Evolutionary conservation across 805 yeast species (phyloP).

Genomic region (Hyphopichia homilentoma): DNA sequence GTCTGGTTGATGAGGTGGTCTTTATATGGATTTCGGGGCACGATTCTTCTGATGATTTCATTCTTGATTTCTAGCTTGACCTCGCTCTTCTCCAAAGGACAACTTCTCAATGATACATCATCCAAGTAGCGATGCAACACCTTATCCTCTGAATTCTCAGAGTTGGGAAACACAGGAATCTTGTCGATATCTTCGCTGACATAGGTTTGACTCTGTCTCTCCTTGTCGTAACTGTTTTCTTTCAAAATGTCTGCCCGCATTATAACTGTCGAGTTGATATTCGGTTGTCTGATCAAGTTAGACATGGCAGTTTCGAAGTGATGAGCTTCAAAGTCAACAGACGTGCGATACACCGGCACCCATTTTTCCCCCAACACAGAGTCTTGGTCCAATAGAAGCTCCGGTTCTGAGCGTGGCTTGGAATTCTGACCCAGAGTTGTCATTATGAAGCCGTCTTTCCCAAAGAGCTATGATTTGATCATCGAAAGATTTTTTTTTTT

Average conservation of each 20-base stretch:
- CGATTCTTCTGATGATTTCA: slow-evolving; percentile 72
- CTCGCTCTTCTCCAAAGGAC: slow-evolving; percentile 19
- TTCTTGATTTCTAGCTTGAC: slow-evolving; percentile 29
- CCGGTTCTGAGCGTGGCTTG: too few relatives aligned
- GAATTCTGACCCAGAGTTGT: too few relatives aligned
- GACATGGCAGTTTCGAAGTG: slow-evolving; percentile 77
- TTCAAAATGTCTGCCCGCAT: slow-evolving; percentile 79
- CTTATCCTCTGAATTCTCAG: slow-evolving; percentile 14
- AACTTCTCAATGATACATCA: slow-evolving; percentile 27
- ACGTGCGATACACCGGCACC: slow-evolving; percentile 53
- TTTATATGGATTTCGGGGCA: slow-evolving; percentile 89
- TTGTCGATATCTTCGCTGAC: slow-evolving; percentile 21
- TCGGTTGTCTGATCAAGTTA: slow-evolving; percentile 77
- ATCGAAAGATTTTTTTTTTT: too few relatives aligned
- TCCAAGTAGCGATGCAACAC: slow-evolving; percentile 30
- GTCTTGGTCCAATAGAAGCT: too few relatives aligned
- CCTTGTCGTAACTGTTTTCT: slow-evolving; percentile 43
- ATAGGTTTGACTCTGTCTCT: slow-evolving; percentile 26
- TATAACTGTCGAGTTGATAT: slow-evolving; percentile 87
- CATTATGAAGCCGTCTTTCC: too few relatives aligned
- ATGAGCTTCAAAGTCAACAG: slow-evolving; percentile 44
- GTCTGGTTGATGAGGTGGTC: slow-evolving; percentile 85
- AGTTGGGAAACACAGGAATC: slow-evolving; percentile 32
- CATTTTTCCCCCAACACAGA: slow-evolving; percentile 58
- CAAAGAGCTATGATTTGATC: too few relatives aligned